phyloP scores from a whole-genome alignment of 495 filamentous ascomycete species.

The Aspergillus egyptiacus region DNA sequence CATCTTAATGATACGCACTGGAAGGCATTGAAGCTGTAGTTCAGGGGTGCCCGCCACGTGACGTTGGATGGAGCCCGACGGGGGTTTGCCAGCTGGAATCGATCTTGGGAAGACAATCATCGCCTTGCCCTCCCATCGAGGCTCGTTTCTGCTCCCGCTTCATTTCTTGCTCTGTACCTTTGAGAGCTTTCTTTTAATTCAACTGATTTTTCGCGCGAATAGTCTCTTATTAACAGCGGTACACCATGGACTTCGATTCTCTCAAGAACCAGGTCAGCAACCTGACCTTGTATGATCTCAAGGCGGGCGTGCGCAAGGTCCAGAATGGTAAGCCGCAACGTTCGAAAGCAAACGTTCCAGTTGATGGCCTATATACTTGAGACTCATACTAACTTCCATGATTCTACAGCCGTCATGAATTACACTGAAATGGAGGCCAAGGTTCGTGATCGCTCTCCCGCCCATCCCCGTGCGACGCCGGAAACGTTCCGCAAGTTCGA shows the following conservation, averaged over 20 bases:
- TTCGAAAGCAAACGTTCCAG: neutral
- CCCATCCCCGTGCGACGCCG: slow-evolving; percentile 8
- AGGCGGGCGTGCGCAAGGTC: slow-evolving; percentile 93
- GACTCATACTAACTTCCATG: neutral
- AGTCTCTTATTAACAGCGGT: slow-evolving; percentile 11
- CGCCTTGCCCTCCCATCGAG: slow-evolving; percentile 1
- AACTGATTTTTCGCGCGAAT: slow-evolving; percentile 13
- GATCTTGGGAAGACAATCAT: neutral
- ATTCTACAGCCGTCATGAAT: slow-evolving; percentile 84
- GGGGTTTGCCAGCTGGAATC: slow-evolving; percentile 36
- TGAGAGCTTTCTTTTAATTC: slow-evolving; percentile 9
- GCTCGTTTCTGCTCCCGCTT: slow-evolving; percentile 19
- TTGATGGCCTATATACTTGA: neutral
- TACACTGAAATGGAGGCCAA: slow-evolving; percentile 99
- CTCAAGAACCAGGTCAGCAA: slow-evolving; percentile 88
- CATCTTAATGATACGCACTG: neutral
- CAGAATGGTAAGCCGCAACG: slow-evolving; percentile 73
- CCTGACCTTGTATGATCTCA: slow-evolving; percentile 92
- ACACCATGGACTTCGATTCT: slow-evolving; percentile 77
- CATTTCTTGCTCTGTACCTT: slow-evolving; percentile 4
- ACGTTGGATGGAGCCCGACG: slow-evolving; percentile 25
- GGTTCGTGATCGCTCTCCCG: slow-evolving; percentile 48
- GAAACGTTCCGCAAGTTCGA: neutral
- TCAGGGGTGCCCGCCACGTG: slow-evolving; percentile 36
- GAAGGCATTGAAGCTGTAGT: neutral